Evolutionary conservation across 2,329 filamentous ascomycete genomes (phyloP).

Genomic region (Fusarium sulawesiense): DNA sequence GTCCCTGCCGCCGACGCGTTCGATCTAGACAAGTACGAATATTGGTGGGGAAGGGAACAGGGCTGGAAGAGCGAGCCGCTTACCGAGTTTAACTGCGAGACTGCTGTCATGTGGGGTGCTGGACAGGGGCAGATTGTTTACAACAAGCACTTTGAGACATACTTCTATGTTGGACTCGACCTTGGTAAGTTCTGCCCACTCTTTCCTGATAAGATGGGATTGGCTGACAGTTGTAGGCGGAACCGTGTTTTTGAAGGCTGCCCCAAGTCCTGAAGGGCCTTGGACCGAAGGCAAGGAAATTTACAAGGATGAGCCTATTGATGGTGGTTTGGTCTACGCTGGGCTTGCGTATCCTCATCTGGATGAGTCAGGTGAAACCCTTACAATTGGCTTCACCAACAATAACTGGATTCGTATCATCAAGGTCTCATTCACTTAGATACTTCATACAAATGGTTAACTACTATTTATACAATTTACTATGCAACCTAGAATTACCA

Average conservation of each 20-base stretch:
- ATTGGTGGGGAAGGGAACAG: constrained; percentile 54
- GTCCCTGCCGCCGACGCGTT: constrained; percentile 52
- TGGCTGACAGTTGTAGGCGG: constrained; percentile 7
- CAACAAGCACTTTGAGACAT: constrained; percentile 50
- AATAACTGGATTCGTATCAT: constrained; percentile 54
- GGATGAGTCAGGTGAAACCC: constrained; percentile 50
- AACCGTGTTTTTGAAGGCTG: constrained; percentile 27
- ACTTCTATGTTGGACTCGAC: constrained; percentile 51
- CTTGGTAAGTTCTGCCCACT: constrained; percentile 10
- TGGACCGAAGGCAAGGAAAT: constrained; percentile 52
- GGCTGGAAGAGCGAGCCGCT: constrained; percentile 52
- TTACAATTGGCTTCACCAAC: constrained; percentile 55
- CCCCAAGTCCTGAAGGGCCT: constrained; percentile 49
- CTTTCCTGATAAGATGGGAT: rapidly evolving
- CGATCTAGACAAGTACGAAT: constrained; percentile 53
- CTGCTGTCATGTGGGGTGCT: constrained; percentile 53
- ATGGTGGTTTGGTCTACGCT: constrained; percentile 50
- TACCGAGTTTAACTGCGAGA: constrained; percentile 49
- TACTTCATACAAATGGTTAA: rapidly evolving
- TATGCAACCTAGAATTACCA: background rate
- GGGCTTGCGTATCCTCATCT: constrained; percentile 54
- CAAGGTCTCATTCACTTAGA: constrained; percentile 33
- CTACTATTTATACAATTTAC: background rate
- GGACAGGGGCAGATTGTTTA: constrained; percentile 55
- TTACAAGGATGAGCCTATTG: constrained; percentile 50